Evolutionary conservation across 2,329 filamentous ascomycete genomes (phyloP), one percentile per base, ranked within the genome.

Genomic region (Botrytis deweyae): DNA sequence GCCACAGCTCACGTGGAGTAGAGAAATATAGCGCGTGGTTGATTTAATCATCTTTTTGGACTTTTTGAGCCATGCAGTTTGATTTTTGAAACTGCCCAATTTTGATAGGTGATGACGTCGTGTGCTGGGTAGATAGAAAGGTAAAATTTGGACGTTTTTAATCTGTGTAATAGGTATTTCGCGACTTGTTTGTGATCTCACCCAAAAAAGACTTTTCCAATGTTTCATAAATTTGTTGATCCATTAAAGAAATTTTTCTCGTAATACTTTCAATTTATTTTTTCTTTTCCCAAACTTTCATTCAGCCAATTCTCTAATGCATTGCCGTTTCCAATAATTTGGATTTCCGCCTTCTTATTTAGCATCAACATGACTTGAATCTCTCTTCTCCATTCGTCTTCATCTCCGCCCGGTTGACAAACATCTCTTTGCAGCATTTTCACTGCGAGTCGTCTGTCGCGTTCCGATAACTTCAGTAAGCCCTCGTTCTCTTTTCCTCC

Each of bases 311-410:
- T 29, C 20, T 75, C 76, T 55, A 82, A 72, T 29, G 52, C 74
- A 14, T 76, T 76, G 5, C 76, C 75, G 61, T 77, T 84, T 72
- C 92, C 90, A 10, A 93, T 82, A 29, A 90, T 87, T 78, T 96
- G 92, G 69, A 95, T 93, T 80, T 96, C 93, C 0, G 91, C 91
- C 79, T 95, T 96, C 66, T 90, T 78, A 70, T 92, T 91, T 69
- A 95, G 83, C 83, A 92, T 87, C 33, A 95, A 82, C 92, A 95
- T 94, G 0, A 86, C 78, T 78, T 94, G 92, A 25, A 95, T 77
- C 78, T 94, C 91, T 4, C 82, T 81, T 44, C 83, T 82, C 75
- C 88, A 83, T 10, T 84, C 82, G 0, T 77, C 71, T 3, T 84
- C 83, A 75, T 18, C 83, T 58, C 9, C 76, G 0, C 76, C 25